Evolutionary conservation across 148 eudicot species (phyloP).

Genomic region (Rhododendron molle): DNA sequence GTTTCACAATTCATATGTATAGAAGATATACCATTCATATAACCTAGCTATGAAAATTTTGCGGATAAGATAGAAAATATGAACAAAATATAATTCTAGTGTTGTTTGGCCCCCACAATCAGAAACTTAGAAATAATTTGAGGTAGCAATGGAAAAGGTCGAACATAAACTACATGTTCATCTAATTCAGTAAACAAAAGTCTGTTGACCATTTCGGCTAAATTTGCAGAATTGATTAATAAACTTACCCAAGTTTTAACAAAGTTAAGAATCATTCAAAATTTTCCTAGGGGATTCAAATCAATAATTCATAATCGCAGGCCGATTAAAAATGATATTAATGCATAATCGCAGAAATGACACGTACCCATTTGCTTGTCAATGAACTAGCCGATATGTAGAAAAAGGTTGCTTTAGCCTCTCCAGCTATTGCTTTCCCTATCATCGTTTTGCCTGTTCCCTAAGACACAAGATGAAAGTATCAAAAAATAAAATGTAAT

Average conservation of each 20-base stretch:
- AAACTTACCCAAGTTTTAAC: neutral
- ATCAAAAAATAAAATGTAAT: neutral
- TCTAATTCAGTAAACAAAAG: neutral
- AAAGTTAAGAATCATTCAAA: neutral
- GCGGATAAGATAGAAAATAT: neutral
- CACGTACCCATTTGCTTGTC: slow-evolving; percentile 95
- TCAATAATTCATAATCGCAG: neutral
- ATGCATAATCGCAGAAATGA: slow-evolving; percentile 7
- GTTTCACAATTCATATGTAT: neutral
- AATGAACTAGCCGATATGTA: slow-evolving; percentile 95
- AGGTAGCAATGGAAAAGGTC: neutral
- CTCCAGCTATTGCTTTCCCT: slow-evolving; percentile 98
- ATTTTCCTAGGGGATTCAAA: neutral
- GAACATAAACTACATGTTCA: neutral
- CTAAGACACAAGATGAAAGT: slow-evolving; percentile 29
- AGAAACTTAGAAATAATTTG: neutral
- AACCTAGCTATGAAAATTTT: neutral
- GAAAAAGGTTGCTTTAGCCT: slow-evolving; percentile 94
- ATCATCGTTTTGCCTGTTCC: slow-evolving; percentile 99
- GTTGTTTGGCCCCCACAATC: neutral
- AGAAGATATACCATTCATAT: neutral
- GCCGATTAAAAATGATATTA: too few species aligned
- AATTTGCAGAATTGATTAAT: neutral
- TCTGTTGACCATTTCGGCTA: neutral
- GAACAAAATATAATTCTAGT: neutral